These are phyloP conservation scores for Aphanomyces cochlioides DNA, from an alignment of 352 stramenopile genomes.

Conservation along the genomic window DNA sequence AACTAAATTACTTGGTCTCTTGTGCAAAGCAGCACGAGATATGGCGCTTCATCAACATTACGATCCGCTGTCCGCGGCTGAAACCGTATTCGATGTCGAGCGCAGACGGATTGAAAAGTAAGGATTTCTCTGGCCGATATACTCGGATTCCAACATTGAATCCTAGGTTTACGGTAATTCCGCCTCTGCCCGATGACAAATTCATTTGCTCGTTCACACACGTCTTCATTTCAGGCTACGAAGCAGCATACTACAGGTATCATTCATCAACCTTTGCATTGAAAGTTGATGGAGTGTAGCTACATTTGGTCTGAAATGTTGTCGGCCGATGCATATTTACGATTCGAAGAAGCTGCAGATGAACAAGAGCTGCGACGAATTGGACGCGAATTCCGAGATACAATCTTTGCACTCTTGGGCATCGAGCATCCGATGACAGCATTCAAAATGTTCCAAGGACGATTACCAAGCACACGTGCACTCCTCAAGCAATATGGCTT, in stretches of 20 bases:
- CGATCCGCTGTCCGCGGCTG: background rate
- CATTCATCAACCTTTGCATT: slow-evolving; percentile 45
- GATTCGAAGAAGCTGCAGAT: slow-evolving; percentile 92
- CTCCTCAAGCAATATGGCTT: background rate
- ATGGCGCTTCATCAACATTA: background rate
- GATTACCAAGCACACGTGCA: background rate
- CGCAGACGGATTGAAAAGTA: slow-evolving; percentile 20
- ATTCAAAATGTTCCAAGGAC: slow-evolving; percentile 2
- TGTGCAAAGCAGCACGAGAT: background rate
- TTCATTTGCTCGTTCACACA: slow-evolving; percentile 98
- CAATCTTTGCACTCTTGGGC: background rate
- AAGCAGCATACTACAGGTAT: slow-evolving; percentile 94
- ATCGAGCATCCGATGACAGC: background rate
- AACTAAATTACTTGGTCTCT: background rate
- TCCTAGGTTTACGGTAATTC: slow-evolving; percentile 66
- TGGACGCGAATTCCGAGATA: background rate
- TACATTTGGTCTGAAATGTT: slow-evolving; percentile 93
- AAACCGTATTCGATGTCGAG: background rate
- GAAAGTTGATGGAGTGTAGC: background rate
- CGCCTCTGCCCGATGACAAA: slow-evolving; percentile 90
- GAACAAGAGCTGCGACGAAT: background rate
- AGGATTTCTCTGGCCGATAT: background rate
- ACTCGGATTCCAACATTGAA: background rate
- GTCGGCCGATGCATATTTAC: slow-evolving; percentile 94
- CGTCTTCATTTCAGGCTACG: slow-evolving; percentile 97